Evolutionary conservation across 495 filamentous ascomycete species (phyloP), one percentile per base, ranked within the genome.

Genomic region (Symbiotaphrina buchneri): DNA sequence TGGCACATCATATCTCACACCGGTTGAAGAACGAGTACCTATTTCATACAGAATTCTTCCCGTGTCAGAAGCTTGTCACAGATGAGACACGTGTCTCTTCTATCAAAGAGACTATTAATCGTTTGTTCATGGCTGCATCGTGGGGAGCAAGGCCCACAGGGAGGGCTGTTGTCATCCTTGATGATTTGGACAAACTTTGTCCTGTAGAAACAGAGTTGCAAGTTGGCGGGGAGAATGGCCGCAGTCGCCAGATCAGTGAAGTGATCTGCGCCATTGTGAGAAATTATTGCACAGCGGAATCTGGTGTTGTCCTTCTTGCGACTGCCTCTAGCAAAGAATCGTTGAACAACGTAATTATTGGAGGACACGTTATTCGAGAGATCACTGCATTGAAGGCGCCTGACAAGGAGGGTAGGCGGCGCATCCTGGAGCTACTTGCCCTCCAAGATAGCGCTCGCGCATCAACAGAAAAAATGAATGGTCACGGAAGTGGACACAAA

Each of bases 291-390:
- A 54, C 58, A 0, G 51, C 54, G 45, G 72, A 78, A 26, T 82
- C 70, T 35, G 71, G 74, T 3, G 75, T 95, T 14, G 75, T 87
- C 18, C 55, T 95, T 10, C 61, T 93, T 19, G 82, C 76, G n/a
- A 95, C 85, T 13, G 81, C 83, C 6, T 79, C 91, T 47, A 72
- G 73, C 14, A 94, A 95, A 47, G 87, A 95, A 31, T 73, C 73
- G 2, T 48, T 91, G 27, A 77, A 90, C 45, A 77, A 73, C 37
- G 59, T 81, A 10, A 61, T 91, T 28, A 64, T 85, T 17, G 72
- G 78, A 10, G 76, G 74, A 3, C 79, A 85, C 45, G 61, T 87
- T 10, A 71, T 80, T 26, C 63, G 75, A 24, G 81, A 91, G 41
- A 80, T 85, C 30, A 58, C 91, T n/a, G 65, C 63, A 13, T 54